Percentiles rank a stretch among this genome's conserved stretches.
These are phyloP conservation scores for Lactarius pseudohatsudake DNA, from an alignment of 768 basidiomycete genomes.

Conservation along the genomic window DNA sequence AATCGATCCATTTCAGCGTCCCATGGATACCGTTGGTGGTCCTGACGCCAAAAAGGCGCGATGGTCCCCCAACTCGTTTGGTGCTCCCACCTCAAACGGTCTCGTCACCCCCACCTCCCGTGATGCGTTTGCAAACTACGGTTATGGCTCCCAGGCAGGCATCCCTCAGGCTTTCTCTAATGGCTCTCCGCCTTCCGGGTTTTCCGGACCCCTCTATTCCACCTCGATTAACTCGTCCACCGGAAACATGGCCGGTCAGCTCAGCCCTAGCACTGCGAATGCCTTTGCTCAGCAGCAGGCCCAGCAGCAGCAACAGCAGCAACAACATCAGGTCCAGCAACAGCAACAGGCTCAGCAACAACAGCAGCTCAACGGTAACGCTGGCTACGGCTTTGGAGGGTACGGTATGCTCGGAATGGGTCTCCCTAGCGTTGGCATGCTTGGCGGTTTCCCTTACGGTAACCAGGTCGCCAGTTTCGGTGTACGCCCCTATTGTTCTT, in stretches of 20 bases:
- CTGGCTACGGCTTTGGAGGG: slow-evolving; percentile 60
- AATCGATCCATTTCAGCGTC: slow-evolving; percentile 51
- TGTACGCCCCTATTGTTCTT: slow-evolving; percentile 41
- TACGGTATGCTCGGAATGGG: slow-evolving; percentile 84
- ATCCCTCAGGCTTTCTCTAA: slow-evolving; percentile 56
- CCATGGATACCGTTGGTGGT: slow-evolving; percentile 80
- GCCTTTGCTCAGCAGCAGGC: slow-evolving; percentile 54
- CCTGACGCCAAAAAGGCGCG: slow-evolving; percentile 89
- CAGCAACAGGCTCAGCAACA: slow-evolving; percentile 43
- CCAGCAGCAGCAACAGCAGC: slow-evolving; percentile 37
- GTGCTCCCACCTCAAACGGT: slow-evolving; percentile 39
- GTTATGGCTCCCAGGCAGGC: slow-evolving; percentile 73
- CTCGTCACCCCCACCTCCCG: slow-evolving; percentile 47
- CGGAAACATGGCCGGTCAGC: slow-evolving; percentile 53
- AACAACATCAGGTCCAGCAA: slow-evolving; percentile 18
- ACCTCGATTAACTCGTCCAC: slow-evolving; percentile 55
- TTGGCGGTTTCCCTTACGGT: slow-evolving; percentile 68
- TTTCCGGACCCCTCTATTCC: slow-evolving; percentile 64
- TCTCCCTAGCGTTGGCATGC: slow-evolving; percentile 69
- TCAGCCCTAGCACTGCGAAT: slow-evolving; percentile 65
- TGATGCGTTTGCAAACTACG: slow-evolving; percentile 83
- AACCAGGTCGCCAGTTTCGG: slow-evolving; percentile 64
- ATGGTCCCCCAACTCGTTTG: slow-evolving; percentile 71
- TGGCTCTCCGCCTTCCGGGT: slow-evolving; percentile 47
- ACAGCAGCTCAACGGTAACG: slow-evolving; percentile 23